Conservation (phyloP, 1,284 basidiomycete species). For the Microbotryum intermedium region DNA sequence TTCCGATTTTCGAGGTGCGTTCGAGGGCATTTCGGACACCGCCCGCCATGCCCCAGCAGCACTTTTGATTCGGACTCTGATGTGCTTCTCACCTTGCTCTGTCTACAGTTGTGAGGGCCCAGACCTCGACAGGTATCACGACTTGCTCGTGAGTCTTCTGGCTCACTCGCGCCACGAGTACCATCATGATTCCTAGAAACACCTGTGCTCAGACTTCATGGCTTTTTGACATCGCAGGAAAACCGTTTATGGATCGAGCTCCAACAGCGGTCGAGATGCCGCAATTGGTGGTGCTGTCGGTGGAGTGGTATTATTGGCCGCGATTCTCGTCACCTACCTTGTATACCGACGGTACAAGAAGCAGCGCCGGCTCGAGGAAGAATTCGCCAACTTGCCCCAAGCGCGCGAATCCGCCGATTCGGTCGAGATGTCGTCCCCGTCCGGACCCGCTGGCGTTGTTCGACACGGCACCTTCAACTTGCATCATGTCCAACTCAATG, state of each 20-base stretch:
- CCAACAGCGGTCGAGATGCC: not conserved
- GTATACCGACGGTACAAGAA: not conserved
- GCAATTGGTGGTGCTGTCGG: slow-evolving; percentile 9
- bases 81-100: too few relatives aligned
- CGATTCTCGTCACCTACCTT: not conserved
- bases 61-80: not conserved
- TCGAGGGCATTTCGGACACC: too few relatives aligned
- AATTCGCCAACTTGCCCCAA: not conserved
- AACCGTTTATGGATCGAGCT: not conserved
- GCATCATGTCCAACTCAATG: slow-evolving; percentile 15
- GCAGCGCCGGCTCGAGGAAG: not conserved
- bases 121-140: not conserved
- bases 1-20: not conserved
- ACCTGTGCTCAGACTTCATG: not conserved
- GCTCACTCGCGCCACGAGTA: not conserved
- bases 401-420: not conserved
- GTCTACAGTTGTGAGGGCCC: slow-evolving; percentile 1
- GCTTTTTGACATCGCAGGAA: not conserved
- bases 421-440: not conserved
- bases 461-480: slow-evolving; percentile 23
- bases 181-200: not conserved
- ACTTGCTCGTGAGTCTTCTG: slow-evolving; percentile 8
- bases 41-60: too few relatives aligned
- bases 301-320: slow-evolving; percentile 8
- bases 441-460: not conserved